These are phyloP conservation scores for Coemansia sp. DNA, from an alignment of 192 early-diverging fungal species.

Conservation along the genomic window DNA sequence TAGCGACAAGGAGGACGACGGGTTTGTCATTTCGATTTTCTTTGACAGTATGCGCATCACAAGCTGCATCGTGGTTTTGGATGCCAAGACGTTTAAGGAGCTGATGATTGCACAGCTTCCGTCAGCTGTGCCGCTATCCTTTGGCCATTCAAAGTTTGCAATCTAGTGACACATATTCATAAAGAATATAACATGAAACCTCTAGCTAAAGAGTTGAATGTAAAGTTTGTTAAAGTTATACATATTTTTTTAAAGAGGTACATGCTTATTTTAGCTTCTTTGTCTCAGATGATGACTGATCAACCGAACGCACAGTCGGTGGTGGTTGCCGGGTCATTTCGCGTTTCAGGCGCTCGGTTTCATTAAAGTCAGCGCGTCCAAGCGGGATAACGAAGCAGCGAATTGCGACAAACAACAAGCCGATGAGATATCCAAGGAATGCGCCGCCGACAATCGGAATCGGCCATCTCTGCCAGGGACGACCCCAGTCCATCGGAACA, in stretches of 20 bases:
- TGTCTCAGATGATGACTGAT: neutral
- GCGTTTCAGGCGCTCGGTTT: constrained; percentile 16
- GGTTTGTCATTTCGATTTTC: constrained; percentile 71
- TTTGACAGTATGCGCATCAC: constrained; percentile 62
- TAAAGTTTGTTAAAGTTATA: neutral
- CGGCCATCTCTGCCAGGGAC: constrained; percentile 51
- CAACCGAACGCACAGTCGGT: neutral
- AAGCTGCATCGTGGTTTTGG: constrained; percentile 72
- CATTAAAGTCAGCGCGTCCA: constrained; percentile 26
- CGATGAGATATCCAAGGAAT: constrained; percentile 35
- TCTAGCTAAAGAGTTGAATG: neutral
- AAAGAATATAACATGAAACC: neutral
- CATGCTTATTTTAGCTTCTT: constrained; percentile 5
- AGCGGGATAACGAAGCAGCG: constrained; percentile 38
- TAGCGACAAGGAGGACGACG: constrained; percentile 65
- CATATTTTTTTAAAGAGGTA: too few species aligned
- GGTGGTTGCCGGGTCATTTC: constrained; percentile 10
- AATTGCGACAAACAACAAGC: constrained; percentile 35
- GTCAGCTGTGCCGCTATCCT: constrained; percentile 65
- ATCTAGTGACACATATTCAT: constrained; percentile 11
- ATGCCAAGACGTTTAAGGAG: constrained; percentile 65
- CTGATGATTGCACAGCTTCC: constrained; percentile 65
- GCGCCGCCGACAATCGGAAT: constrained; percentile 46
- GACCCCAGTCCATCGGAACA: constrained; percentile 52
- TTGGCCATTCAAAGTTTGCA: constrained; percentile 59